phyloP scores from a whole-genome alignment of 2,329 filamentous ascomycete genomes.

The Paecilomyces sp. region DNA sequence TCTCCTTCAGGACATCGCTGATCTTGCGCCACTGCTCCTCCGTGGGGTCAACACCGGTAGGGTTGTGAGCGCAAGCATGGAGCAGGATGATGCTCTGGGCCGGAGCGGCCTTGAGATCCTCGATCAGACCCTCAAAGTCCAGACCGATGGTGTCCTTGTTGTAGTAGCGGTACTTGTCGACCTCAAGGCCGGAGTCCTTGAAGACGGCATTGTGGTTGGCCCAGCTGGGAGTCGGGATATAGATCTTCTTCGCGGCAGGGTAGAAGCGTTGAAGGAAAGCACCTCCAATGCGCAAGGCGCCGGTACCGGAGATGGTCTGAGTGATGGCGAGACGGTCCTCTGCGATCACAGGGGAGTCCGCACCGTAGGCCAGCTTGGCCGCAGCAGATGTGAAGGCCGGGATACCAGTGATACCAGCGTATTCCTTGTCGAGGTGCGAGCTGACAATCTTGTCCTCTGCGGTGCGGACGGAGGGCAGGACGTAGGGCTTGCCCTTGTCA shows the following conservation, averaged over 20 bases:
- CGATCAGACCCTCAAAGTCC: conserved; percentile 90
- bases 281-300: conserved; percentile 87
- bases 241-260: conserved; percentile 87
- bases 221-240: conserved; percentile 94
- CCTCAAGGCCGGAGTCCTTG: conserved; percentile 81
- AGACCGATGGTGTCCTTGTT: conserved; percentile 97
- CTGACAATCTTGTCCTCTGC: conserved; percentile 83
- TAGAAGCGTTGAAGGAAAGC: conserved; percentile 90
- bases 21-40: conserved; percentile 89
- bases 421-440: conserved; percentile 85
- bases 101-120: conserved; percentile 82
- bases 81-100: conserved; percentile 84
- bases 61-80: conserved; percentile 97
- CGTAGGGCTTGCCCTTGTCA: conserved; percentile 95
- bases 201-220: conserved; percentile 98
- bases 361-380: conserved; percentile 82
- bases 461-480: conserved; percentile 83
- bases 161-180: conserved; percentile 97
- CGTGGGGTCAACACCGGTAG: conserved; percentile 91
- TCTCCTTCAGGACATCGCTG: conserved; percentile 74
- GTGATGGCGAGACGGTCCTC: conserved; percentile 79
- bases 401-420: conserved; percentile 93
- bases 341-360: conserved; percentile 67
- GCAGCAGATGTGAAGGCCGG: conserved; percentile 90
- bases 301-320: conserved; percentile 96